Evolutionary conservation across 768 basidiomycete species (phyloP).

Genomic region (Leccinum truebloodii): DNA sequence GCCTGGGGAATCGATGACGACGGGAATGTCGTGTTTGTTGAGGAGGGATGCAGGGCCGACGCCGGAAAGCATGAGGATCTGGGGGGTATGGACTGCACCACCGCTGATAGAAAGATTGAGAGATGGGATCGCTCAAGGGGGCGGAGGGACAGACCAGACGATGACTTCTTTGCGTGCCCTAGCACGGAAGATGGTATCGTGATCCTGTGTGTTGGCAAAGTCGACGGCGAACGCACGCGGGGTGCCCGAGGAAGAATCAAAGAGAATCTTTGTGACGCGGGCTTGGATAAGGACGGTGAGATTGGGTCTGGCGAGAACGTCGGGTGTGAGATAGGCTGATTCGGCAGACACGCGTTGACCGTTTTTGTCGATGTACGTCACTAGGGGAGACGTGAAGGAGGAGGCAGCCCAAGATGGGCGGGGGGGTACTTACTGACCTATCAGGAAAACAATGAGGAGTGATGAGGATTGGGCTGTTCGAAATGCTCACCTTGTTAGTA

Average conservation of each 20-base stretch:
- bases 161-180: constrained; percentile 60
- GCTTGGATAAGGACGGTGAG: constrained; percentile 60
- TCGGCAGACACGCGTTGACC: constrained; percentile 62
- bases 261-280: constrained; percentile 57
- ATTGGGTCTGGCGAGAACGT: constrained; percentile 65
- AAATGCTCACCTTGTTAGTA: constrained; percentile 51
- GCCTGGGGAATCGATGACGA: constrained; percentile 64
- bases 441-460: not conserved
- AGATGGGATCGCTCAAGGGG: too few relatives aligned
- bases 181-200: constrained; percentile 39
- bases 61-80: constrained; percentile 75
- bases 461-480: not conserved
- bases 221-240: constrained; percentile 63
- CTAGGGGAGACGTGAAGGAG: constrained; percentile 36
- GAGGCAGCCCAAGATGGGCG: rapidly evolving
- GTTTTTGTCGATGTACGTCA: constrained; percentile 63
- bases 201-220: constrained; percentile 41
- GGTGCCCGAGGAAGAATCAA: constrained; percentile 41
- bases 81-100: constrained; percentile 63
- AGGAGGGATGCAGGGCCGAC: constrained; percentile 69
- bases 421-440: constrained; percentile 43
- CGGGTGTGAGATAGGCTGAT: constrained; percentile 63
- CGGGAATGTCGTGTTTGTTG: constrained; percentile 48
- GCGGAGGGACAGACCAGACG: constrained; percentile 46
- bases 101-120: constrained; percentile 39